Evolutionary conservation across 257 asterid species (phyloP).

Genomic region (Ophiorrhiza pumila): DNA sequence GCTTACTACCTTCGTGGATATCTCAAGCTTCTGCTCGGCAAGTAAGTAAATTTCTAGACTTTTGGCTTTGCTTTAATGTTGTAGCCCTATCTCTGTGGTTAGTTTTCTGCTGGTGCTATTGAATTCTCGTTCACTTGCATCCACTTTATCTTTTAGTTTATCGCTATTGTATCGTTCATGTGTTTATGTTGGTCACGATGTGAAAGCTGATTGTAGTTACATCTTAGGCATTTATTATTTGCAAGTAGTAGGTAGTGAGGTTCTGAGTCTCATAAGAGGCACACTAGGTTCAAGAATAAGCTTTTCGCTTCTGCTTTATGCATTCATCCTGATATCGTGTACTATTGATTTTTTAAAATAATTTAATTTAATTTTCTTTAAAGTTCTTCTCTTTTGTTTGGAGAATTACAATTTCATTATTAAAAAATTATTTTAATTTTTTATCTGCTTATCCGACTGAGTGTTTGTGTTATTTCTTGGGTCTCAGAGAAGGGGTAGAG

Average conservation of each 20-base stretch:
- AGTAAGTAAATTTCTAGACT: slow-evolving; percentile 41
- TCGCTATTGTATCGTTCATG: not conserved
- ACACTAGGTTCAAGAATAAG: not conserved
- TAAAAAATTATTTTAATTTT: too few species aligned
- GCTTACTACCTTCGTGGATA: slow-evolving; percentile 96
- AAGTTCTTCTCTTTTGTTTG: not conserved
- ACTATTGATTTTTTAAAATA: too few species aligned
- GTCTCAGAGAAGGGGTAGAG: slow-evolving; percentile 95
- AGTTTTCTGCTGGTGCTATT: not conserved
- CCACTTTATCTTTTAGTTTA: not conserved
- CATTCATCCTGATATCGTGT: too few species aligned
- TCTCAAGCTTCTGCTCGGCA: slow-evolving; percentile 99
- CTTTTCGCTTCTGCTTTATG: not conserved
- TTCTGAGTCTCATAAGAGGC: not conserved
- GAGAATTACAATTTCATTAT: not conserved
- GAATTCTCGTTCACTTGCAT: not conserved
- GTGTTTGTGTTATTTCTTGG: slow-evolving; percentile 4
- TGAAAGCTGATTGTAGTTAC: not conserved
- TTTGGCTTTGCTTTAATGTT: not conserved
- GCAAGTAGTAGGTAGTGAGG: not conserved
- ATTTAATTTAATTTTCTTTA: too few species aligned
- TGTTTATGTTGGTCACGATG: not conserved
- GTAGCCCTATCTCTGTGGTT: not conserved
- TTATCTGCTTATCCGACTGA: not conserved
- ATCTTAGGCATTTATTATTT: not conserved